Conservation (phyloP, 2,329 filamentous ascomycete genomes). For the Ascochyta clinopodiicola region DNA sequence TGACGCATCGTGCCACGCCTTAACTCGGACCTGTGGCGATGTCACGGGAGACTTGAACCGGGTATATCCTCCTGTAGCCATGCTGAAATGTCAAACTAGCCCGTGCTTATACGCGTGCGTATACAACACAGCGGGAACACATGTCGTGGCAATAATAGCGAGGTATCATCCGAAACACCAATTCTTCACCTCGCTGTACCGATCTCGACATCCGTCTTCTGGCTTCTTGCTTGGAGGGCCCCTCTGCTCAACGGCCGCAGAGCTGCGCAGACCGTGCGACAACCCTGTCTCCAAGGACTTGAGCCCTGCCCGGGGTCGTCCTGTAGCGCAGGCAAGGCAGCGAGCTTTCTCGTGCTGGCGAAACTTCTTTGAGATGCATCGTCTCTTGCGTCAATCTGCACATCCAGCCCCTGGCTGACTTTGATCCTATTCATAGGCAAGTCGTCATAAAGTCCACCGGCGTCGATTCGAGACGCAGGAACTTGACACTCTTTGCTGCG, state of each 20-base stretch:
- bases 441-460: constrained; percentile 6
- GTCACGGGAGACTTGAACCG: background rate
- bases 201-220: constrained; percentile 16
- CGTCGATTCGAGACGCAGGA: constrained; percentile 14
- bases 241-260: constrained; percentile 19
- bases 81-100: background rate
- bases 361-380: constrained; percentile 26
- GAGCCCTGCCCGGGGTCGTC: constrained; percentile 10
- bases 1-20: background rate
- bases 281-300: constrained; percentile 24
- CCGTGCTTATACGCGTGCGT: background rate
- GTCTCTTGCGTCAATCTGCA: constrained; percentile 30
- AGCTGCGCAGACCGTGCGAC: constrained; percentile 25
- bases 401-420: constrained; percentile 27
- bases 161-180: too few species aligned
- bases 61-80: constrained; percentile 7
- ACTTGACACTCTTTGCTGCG: constrained; percentile 6
- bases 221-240: background rate
- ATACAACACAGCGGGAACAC: background rate
- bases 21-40: background rate
- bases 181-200: constrained; percentile 3
- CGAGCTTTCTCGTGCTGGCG: constrained; percentile 28
- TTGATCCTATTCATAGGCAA: constrained; percentile 32
- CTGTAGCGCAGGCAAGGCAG: constrained; percentile 19
- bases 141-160: background rate